These are phyloP conservation scores for Cenchrus purpureus DNA, from an alignment of 176 grass and related monocot genomes.

Conservation along the genomic window DNA sequence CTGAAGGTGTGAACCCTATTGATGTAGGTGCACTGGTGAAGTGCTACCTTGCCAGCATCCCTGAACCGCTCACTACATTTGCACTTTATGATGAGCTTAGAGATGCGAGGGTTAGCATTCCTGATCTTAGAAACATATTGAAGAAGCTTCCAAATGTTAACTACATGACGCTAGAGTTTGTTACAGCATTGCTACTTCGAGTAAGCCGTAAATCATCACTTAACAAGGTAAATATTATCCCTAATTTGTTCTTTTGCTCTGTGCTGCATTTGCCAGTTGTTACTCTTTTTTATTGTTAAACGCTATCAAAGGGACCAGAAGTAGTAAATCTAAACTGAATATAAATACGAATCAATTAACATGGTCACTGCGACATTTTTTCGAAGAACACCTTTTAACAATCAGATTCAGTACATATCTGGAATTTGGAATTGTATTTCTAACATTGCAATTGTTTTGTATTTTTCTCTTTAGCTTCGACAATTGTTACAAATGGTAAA, in stretches of 20 bases:
- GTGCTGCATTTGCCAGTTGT: not conserved
- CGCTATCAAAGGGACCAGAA: not conserved
- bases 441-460: not conserved
- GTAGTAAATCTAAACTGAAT: slow-evolving; percentile 20
- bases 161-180: slow-evolving; percentile 96
- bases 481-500: not conserved
- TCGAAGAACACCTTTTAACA: not conserved
- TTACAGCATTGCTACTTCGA: slow-evolving; percentile 83
- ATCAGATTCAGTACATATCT: slow-evolving; percentile 3
- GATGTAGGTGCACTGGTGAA: slow-evolving; percentile 85
- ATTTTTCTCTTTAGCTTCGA: slow-evolving; percentile 5
- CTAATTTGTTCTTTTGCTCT: slow-evolving; percentile 16
- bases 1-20: slow-evolving; percentile 67
- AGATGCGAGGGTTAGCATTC: slow-evolving; percentile 78
- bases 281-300: not conserved
- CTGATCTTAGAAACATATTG: slow-evolving; percentile 91
- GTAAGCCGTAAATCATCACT: slow-evolving; percentile 91
- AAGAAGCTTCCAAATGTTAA: slow-evolving; percentile 97
- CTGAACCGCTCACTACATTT: slow-evolving; percentile 89
- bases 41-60: slow-evolving; percentile 93
- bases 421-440: slow-evolving; percentile 2
- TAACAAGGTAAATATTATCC: slow-evolving; percentile 74
- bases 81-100: slow-evolving; percentile 78
- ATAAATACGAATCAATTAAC: not conserved
- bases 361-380: not conserved